A percentile compares a stretch with the other conserved stretches of the same genome.
Evolutionary conservation across 192 early-diverging fungal species (phyloP).

Genomic region (Allomyces javanicus): DNA sequence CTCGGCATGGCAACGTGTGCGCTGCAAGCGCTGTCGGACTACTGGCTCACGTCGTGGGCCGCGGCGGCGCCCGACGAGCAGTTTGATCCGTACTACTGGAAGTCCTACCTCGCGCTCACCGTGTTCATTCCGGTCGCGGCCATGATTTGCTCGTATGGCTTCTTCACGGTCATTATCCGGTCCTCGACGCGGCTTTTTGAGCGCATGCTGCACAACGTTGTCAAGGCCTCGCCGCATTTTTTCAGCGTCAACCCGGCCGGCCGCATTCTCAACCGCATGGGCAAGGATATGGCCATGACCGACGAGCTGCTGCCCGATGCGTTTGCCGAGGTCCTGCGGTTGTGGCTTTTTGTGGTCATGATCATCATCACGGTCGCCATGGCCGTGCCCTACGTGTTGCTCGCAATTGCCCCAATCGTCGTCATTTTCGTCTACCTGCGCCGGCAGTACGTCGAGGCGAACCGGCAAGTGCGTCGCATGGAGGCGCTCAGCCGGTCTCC

Average conservation of each 20-base stretch:
- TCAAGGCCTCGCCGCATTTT: conserved; percentile 27
- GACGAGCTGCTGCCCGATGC: conserved; percentile 42
- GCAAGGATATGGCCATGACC: conserved; percentile 66
- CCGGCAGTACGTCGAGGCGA: conserved; percentile 49
- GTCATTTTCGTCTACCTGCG: conserved; percentile 28
- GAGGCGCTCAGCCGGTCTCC: conserved; percentile 59
- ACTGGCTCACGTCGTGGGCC: neutral
- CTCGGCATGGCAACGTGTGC: neutral
- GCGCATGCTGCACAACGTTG: conserved; percentile 9
- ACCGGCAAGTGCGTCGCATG: conserved; percentile 74
- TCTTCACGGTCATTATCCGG: too few species aligned
- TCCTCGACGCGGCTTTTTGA: neutral
- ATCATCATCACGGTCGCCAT: conserved; percentile 40
- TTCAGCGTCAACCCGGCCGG: conserved; percentile 36
- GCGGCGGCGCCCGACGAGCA: neutral
- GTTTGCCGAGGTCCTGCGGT: conserved; percentile 33
- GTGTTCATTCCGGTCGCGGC: too few species aligned
- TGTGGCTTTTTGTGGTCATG: conserved; percentile 45
- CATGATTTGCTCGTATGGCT: too few species aligned
- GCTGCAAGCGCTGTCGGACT: neutral
- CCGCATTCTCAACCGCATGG: conserved; percentile 65
- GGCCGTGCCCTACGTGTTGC: conserved; percentile 28
- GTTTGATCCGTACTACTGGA: neutral
- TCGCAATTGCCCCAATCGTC: conserved; percentile 33
- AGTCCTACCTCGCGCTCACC: too few species aligned